Percentiles rank a stretch among this genome's conserved stretches.
These are phyloP conservation scores for Phytophthora sojae DNA, from an alignment of 352 stramenopile species.

Conservation along the genomic window DNA sequence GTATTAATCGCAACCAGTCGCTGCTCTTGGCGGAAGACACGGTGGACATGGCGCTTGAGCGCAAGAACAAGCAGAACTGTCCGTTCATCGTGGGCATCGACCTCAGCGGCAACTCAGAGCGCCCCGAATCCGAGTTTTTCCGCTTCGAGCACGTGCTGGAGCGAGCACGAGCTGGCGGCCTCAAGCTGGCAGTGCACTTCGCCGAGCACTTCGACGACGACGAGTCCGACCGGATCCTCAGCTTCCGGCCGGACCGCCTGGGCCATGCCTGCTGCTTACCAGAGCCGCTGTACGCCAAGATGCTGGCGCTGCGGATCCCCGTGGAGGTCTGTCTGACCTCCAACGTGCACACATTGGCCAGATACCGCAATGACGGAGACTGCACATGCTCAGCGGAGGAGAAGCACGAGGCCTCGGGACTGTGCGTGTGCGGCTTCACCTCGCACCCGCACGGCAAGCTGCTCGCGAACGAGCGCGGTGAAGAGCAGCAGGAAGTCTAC, in stretches of 20 bases:
- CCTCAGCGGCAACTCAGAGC: constrained; percentile 86
- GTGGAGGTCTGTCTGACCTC: constrained; percentile 95
- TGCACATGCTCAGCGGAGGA: constrained; percentile 40
- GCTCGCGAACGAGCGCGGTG: constrained; percentile 42
- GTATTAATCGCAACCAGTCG: constrained; percentile 82
- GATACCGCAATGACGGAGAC: constrained; percentile 57
- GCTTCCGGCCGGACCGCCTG: constrained; percentile 92
- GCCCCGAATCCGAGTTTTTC: constrained; percentile 82
- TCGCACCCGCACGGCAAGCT: constrained; percentile 84
- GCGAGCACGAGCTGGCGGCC: constrained; percentile 65
- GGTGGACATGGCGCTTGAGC: constrained; percentile 63
- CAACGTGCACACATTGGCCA: constrained; percentile 94
- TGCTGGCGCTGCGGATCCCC: constrained; percentile 80
- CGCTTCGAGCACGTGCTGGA: constrained; percentile 85
- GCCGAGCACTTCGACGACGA: constrained; percentile 90
- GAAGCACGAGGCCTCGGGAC: constrained; percentile 42
- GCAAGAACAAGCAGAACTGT: constrained; percentile 48
- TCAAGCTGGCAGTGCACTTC: constrained; percentile 93
- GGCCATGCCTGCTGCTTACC: constrained; percentile 92
- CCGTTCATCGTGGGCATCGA: constrained; percentile 85
- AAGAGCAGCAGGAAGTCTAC: constrained; percentile 49
- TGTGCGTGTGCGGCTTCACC: constrained; percentile 74
- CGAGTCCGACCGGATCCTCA: constrained; percentile 84
- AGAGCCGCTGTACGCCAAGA: constrained; percentile 69
- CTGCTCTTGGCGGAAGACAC: constrained; percentile 72